Evolutionary conservation across 2,329 filamentous ascomycete species (phyloP), one percentile per base, ranked within the genome.

Genomic region (Metarhizium robertsii): DNA sequence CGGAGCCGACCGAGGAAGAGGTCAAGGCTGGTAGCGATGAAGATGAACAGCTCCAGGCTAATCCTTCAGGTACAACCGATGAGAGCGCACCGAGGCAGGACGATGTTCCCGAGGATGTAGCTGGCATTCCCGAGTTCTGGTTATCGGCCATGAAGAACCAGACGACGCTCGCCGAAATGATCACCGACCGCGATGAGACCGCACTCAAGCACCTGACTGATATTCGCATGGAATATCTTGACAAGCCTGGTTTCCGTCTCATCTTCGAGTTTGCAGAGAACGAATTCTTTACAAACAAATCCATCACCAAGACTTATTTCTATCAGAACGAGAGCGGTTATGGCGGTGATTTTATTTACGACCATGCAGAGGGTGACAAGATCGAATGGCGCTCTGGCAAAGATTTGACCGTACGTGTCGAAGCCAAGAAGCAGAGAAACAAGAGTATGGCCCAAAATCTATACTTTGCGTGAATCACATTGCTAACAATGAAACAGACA

Each of bases 81-180:
- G 80, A 85, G 67, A 75, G 79, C 66, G 64, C 71, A 50, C 80
- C 84, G 66, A 75, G 80, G 67, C 76, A 84, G 60, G 74, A 78
- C 53, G 79, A 85, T 61, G 77, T 82, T 62, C 70, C 75, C 55
- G 76, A 80, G 64, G 62, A 73, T 42, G 71, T 87, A 61, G 79
- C 84, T 66, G 94, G 94, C 73, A 96, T 99, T 60, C 94, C 94
- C 60, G 94, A 99, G 76, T 99, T 99, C 82, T 99, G 94, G 94
- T 81, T 99, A 52, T 96, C 92, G 59, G 92, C 95, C 65, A 97
- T 99, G 92, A 99, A 99, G 83, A 99, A 99, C 80, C 92, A 96
- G 73, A 84, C 94, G 67, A 95, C 92, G 34, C 85, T 99, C 55
- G 90, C 92, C 55, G 95, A 99, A 76, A 96, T 96, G 84, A 96